Percentiles rank a stretch among this genome's conserved stretches.
These are phyloP conservation scores for Leishmania tropica DNA, from an alignment of 208 protist genomes.

Conservation along the genomic window DNA sequence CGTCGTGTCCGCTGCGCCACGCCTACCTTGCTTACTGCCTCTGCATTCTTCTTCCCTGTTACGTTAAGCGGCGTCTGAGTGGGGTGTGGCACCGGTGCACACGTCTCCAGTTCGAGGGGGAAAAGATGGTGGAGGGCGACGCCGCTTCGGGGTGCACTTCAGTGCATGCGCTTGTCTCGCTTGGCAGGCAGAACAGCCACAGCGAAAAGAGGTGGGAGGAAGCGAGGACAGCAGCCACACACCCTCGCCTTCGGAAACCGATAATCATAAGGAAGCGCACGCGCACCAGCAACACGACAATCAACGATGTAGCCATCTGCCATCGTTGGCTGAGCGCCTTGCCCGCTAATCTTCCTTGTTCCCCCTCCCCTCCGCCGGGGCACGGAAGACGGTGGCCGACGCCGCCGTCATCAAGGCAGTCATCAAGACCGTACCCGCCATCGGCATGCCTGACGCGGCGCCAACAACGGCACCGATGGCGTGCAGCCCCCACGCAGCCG, in stretches of 20 bases:
- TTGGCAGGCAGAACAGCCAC: not conserved
- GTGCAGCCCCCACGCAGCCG: slow-evolving; percentile 14
- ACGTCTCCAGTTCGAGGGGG: not conserved
- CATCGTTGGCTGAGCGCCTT: not conserved
- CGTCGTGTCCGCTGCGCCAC: not conserved
- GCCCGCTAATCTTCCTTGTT: slow-evolving; percentile 11
- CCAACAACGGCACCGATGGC: slow-evolving; percentile 17
- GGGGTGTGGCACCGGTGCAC: not conserved
- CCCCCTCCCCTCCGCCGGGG: not conserved
- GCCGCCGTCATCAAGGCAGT: slow-evolving; percentile 12
- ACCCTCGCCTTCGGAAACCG: not conserved
- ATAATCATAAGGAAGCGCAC: not conserved
- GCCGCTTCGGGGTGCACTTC: not conserved
- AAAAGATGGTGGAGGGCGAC: not conserved
- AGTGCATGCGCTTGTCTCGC: not conserved
- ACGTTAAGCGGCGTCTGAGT: not conserved
- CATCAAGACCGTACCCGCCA: slow-evolving; percentile 6
- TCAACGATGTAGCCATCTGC: not conserved
- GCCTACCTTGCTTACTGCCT: not conserved
- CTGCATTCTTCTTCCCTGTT: not conserved
- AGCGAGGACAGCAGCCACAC: not conserved
- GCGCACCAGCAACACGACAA: not conserved
- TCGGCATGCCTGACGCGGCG: slow-evolving; percentile 12
- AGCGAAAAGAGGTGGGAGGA: not conserved
- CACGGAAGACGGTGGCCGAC: slow-evolving; percentile 4